These are phyloP conservation scores for Diphasiastrum complanatum DNA, from an alignment of 83 land plant genomes.

Conservation along the genomic window DNA sequence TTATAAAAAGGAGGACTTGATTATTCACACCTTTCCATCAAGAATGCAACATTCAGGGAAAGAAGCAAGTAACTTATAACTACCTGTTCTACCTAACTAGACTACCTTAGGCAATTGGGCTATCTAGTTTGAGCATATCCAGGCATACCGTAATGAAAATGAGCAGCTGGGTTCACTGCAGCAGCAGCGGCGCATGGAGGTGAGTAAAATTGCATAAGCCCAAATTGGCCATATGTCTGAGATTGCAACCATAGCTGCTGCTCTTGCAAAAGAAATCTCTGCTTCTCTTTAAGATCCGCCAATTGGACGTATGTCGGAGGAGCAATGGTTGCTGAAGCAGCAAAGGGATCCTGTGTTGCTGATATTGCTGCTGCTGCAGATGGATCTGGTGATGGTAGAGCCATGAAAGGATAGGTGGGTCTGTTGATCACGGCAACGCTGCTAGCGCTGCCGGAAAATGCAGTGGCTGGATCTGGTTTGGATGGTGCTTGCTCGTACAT, in stretches of 20 bases:
- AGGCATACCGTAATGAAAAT: no score
- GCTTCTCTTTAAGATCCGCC: constrained; percentile 10
- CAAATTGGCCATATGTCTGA: constrained; percentile 3
- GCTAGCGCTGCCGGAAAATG: constrained; percentile 5
- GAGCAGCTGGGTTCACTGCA: no score
- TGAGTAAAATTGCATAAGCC: not conserved
- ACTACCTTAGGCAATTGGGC: no score
- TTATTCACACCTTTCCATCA: no score
- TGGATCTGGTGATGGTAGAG: constrained; percentile 2
- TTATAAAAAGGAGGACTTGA: no score
- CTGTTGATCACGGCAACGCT: not conserved
- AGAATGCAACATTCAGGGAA: no score
- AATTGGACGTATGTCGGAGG: constrained; percentile 6
- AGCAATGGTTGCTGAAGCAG: constrained; percentile 3
- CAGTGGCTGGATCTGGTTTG: not conserved
- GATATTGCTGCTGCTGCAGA: not conserved
- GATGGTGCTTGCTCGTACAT: constrained; percentile 8
- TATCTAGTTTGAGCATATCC: no score
- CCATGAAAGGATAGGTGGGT: not conserved
- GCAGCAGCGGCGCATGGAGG: no score
- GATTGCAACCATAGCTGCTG: constrained; percentile 12
- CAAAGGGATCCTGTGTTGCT: constrained; percentile 10
- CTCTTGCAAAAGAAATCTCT: constrained; percentile 2
- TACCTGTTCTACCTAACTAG: no score
- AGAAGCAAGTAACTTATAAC: no score